A percentile compares a stretch with the other conserved stretches of the same genome.
Evolutionary conservation across 78 protist species (phyloP).

Genomic region (Dictyostelium brefeldianum): DNA sequence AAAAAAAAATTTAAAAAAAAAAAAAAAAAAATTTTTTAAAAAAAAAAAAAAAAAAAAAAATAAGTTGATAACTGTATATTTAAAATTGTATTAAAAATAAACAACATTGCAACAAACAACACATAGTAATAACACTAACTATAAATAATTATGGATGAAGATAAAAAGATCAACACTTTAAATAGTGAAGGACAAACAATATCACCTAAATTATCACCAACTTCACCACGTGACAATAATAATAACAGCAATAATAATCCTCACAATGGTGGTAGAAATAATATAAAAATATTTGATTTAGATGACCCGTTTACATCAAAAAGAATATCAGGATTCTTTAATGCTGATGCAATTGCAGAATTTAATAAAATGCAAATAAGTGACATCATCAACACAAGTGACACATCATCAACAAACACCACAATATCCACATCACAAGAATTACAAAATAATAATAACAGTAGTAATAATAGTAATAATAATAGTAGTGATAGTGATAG

Average conservation of each 20-base stretch:
- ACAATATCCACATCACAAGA: background rate
- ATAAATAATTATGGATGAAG: background rate
- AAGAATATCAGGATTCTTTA: constrained; percentile 7
- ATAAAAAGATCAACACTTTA: background rate
- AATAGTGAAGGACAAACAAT: background rate
- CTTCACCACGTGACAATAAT: background rate
- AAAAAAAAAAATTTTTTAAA: too few relatives aligned
- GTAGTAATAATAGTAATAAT: background rate
- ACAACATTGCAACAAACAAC: background rate
- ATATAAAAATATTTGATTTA: constrained; percentile 23
- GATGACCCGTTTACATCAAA: constrained; percentile 65
- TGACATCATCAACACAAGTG: background rate
- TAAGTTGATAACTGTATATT: too few relatives aligned
- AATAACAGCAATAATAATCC: background rate
- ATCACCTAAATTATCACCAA: background rate
- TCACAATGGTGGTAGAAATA: constrained; percentile 6
- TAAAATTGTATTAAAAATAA: too few relatives aligned
- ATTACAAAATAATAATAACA: background rate
- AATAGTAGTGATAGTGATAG: background rate
- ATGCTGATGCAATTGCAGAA: background rate
- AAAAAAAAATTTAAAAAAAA: too few relatives aligned
- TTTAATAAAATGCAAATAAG: background rate
- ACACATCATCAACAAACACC: background rate
- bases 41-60: too few relatives aligned
- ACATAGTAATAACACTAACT: background rate